Evolutionary conservation across 1,284 basidiomycete genomes (phyloP).

Genomic region (Trametes versicolor): DNA sequence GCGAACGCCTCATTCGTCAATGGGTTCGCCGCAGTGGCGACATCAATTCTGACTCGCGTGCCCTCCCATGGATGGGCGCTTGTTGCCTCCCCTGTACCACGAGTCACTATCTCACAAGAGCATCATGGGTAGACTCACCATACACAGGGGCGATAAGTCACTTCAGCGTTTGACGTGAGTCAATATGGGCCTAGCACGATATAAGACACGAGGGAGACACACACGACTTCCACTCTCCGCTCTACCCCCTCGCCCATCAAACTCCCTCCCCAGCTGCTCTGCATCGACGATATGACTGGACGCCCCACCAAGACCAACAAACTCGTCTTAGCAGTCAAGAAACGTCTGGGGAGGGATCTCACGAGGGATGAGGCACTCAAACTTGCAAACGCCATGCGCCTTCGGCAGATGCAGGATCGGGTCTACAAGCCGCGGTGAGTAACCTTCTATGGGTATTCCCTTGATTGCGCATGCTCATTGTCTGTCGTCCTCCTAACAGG

Average conservation of each 20-base stretch:
- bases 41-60: conserved; percentile 20
- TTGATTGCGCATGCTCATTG: not conserved
- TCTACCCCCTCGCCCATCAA: not conserved
- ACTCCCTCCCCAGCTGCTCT: conserved; percentile 12
- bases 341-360: conserved; percentile 28
- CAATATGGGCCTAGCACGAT: conserved; percentile 11
- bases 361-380: conserved; percentile 23
- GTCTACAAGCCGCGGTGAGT: conserved; percentile 34
- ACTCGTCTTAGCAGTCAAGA: conserved; percentile 19
- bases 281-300: conserved; percentile 20
- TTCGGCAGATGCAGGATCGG: conserved; percentile 23
- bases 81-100: conserved; percentile 7
- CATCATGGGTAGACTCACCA: conserved; percentile 6
- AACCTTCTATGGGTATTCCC: not conserved
- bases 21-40: not conserved
- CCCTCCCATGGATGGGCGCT: conserved; percentile 4
- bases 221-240: not conserved
- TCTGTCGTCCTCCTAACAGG: conserved; percentile 43
- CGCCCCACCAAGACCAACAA: conserved; percentile 17
- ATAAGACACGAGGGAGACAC: conserved; percentile 1
- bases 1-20: not conserved
- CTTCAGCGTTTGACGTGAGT: conserved; percentile 15
- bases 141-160: conserved; percentile 25
- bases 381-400: conserved; percentile 23
- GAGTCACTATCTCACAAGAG: conserved; percentile 16